phyloP scores from a whole-genome alignment of 2,329 filamentous ascomycete species.

The Aureobasidium namibiae region DNA sequence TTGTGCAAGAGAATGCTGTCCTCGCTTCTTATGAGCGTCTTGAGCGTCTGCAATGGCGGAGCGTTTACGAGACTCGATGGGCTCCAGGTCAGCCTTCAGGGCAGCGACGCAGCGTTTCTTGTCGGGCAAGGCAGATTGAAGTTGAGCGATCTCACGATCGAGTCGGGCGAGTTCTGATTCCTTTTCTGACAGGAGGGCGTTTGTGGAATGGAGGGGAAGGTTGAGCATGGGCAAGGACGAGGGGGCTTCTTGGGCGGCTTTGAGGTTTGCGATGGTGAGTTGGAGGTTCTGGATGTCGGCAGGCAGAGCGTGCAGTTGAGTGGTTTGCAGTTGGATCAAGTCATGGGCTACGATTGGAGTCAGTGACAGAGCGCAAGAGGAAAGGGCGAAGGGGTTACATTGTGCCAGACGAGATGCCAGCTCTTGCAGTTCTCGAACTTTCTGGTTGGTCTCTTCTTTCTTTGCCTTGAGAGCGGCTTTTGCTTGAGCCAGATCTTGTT shows the following conservation, averaged over 20 bases:
- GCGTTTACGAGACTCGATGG: slow-evolving; percentile 58
- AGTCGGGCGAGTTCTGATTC: slow-evolving; percentile 34
- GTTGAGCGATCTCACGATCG: slow-evolving; percentile 36
- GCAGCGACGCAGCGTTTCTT: slow-evolving; percentile 61
- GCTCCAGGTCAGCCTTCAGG: slow-evolving; percentile 58
- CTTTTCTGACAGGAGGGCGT: slow-evolving; percentile 30
- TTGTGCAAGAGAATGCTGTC: slow-evolving; percentile 53
- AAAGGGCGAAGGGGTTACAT: not conserved
- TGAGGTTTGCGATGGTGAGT: slow-evolving; percentile 40
- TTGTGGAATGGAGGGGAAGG: slow-evolving; percentile 37
- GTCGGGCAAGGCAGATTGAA: slow-evolving; percentile 54
- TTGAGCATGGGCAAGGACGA: slow-evolving; percentile 33
- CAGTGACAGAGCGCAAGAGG: not conserved
- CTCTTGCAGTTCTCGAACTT: slow-evolving; percentile 4
- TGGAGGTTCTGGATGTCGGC: slow-evolving; percentile 45
- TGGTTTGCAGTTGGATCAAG: slow-evolving; percentile 43
- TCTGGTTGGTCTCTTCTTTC: slow-evolving; percentile 58
- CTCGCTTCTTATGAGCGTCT: slow-evolving; percentile 61
- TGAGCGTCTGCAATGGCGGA: slow-evolving; percentile 59
- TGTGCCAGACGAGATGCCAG: not conserved
- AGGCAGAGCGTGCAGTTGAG: slow-evolving; percentile 44
- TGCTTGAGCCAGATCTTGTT: slow-evolving; percentile 57
- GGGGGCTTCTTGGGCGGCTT: slow-evolving; percentile 27
- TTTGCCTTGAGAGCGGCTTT: slow-evolving; percentile 72
- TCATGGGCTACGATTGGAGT: slow-evolving; percentile 39